Evolutionary conservation across 179 eudicot species (phyloP).

Genomic region (Beta lomatogona): DNA sequence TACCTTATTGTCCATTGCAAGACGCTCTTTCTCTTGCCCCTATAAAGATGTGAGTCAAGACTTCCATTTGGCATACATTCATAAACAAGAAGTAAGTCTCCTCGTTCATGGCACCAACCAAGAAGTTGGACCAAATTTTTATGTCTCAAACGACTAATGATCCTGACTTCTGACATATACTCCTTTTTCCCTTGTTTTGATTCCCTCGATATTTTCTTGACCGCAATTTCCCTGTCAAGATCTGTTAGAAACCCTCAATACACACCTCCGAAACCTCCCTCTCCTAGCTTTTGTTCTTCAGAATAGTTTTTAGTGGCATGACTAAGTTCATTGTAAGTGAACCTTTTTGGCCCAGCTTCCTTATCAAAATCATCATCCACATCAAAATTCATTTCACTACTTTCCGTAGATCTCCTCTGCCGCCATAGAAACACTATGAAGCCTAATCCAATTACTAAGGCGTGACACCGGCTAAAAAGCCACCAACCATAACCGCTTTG

Average conservation of each 20-base stretch:
- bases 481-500: background rate
- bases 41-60: slow-evolving; percentile 27
- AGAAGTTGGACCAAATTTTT: slow-evolving; percentile 31
- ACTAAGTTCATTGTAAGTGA: slow-evolving; percentile 21
- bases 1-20: slow-evolving; percentile 25
- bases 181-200: slow-evolving; percentile 33
- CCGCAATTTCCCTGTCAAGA: slow-evolving; percentile 17
- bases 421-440: background rate
- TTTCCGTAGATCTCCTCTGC: background rate
- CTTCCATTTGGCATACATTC: slow-evolving; percentile 31
- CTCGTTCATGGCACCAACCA: slow-evolving; percentile 38
- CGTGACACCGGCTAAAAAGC: background rate
- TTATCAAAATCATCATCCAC: slow-evolving; percentile 22
- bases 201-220: slow-evolving; percentile 30
- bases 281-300: slow-evolving; percentile 24
- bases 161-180: slow-evolving; percentile 31
- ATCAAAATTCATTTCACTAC: background rate
- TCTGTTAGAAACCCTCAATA: slow-evolving; percentile 20
- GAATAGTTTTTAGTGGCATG: slow-evolving; percentile 28
- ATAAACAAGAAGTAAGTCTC: slow-evolving; percentile 20
- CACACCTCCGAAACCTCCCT: slow-evolving; percentile 36
- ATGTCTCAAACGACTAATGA: slow-evolving; percentile 30
- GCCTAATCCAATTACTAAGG: background rate
- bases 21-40: background rate
- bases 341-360: slow-evolving; percentile 28